Conservation (phyloP, 1,139 yeast species). For the Debaryomycetaceae sp. region DNA sequence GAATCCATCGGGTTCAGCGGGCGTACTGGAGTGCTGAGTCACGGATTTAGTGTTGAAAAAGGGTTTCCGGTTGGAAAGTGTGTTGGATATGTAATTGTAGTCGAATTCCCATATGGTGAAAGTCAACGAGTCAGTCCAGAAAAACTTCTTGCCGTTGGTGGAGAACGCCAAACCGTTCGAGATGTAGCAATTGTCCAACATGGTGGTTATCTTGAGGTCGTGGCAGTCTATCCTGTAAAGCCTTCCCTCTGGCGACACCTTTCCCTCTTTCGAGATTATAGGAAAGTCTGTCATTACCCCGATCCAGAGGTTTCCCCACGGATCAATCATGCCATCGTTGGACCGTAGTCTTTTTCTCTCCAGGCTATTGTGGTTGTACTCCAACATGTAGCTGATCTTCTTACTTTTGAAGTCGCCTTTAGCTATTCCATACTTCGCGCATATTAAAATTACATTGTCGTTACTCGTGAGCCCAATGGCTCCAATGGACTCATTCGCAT, state of each 20-base stretch:
- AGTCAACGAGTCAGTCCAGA: slow-evolving; percentile 70
- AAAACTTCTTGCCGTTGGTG: slow-evolving; percentile 46
- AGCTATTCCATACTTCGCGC: slow-evolving; percentile 57
- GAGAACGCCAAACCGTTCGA: slow-evolving; percentile 83
- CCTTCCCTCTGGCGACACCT: slow-evolving; percentile 36
- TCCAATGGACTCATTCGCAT: slow-evolving; percentile 47
- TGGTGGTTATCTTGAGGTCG: slow-evolving; percentile 28
- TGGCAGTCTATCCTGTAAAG: slow-evolving; percentile 38
- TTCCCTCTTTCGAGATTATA: slow-evolving; percentile 18
- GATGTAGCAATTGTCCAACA: slow-evolving; percentile 41
- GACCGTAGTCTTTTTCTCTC: slow-evolving; percentile 47
- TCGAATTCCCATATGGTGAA: slow-evolving; percentile 60
- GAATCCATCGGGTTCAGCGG: slow-evolving; percentile 81
- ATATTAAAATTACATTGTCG: slow-evolving; percentile 43
- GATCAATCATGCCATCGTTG: slow-evolving; percentile 71
- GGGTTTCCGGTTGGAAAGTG: slow-evolving; percentile 39
- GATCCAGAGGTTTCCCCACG: slow-evolving; percentile 66
- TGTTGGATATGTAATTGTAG: slow-evolving; percentile 47
- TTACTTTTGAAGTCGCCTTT: slow-evolving; percentile 35
- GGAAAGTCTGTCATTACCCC: slow-evolving; percentile 70
- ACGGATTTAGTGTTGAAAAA: slow-evolving; percentile 35
- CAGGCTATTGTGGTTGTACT: slow-evolving; percentile 37
- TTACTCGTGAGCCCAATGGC: slow-evolving; percentile 58
- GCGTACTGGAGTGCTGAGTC: slow-evolving; percentile 20
- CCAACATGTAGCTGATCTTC: slow-evolving; percentile 42